phyloP scores from a whole-genome alignment of 148 eudicot species.

The Fagopyrum tataricum region DNA sequence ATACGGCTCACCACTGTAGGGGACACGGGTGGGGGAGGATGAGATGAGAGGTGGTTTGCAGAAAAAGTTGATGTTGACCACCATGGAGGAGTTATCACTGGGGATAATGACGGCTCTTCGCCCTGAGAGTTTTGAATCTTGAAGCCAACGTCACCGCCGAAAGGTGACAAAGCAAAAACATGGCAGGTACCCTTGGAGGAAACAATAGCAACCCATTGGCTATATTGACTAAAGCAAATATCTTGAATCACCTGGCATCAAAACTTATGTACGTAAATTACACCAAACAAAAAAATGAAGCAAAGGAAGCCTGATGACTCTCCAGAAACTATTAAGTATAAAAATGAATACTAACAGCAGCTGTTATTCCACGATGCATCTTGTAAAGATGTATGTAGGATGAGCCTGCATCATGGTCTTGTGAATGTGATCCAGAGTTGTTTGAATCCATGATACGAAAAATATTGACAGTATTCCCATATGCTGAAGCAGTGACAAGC shows the following conservation, averaged over 20 bases:
- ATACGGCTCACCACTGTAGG: slow-evolving; percentile 79
- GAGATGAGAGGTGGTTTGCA: slow-evolving; percentile 41
- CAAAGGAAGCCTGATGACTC: background rate
- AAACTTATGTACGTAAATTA: slow-evolving; percentile 7
- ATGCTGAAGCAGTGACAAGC: slow-evolving; percentile 84
- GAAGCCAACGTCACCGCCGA: slow-evolving; percentile 81
- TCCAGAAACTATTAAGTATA: background rate
- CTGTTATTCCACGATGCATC: slow-evolving; percentile 89
- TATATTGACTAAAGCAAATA: slow-evolving; percentile 86
- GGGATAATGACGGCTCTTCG: slow-evolving; percentile 47
- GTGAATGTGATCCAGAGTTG: slow-evolving; percentile 61
- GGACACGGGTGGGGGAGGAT: slow-evolving; percentile 70
- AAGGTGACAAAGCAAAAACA: slow-evolving; percentile 77
- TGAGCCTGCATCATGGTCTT: slow-evolving; percentile 54
- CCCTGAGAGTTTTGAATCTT: slow-evolving; percentile 43
- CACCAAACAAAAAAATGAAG: slow-evolving; percentile 2
- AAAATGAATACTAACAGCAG: slow-evolving; percentile 56
- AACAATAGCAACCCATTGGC: slow-evolving; percentile 93
- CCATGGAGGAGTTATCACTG: slow-evolving; percentile 72
- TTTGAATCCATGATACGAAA: slow-evolving; percentile 71
- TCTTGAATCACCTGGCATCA: slow-evolving; percentile 83
- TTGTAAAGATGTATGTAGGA: slow-evolving; percentile 92
- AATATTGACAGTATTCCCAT: slow-evolving; percentile 87
- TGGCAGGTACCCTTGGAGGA: slow-evolving; percentile 95
- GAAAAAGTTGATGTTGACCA: slow-evolving; percentile 67